Evolutionary conservation across 2,329 filamentous ascomycete species (phyloP).

Genomic region (Emmonsiellopsis sp.): DNA sequence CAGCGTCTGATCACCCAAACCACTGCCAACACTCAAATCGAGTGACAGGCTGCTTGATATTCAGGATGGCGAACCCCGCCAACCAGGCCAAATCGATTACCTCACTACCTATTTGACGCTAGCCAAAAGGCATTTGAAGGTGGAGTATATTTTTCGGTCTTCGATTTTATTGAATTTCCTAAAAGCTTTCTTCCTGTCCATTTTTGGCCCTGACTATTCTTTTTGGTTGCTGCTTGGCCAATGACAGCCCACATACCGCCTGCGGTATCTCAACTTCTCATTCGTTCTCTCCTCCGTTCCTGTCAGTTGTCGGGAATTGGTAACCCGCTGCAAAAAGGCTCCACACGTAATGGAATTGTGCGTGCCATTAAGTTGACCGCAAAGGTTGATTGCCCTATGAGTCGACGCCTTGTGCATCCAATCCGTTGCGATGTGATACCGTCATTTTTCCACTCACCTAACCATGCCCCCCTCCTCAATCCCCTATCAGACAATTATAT

Average conservation of each 20-base stretch:
- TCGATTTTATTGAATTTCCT: background rate
- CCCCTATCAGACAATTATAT: background rate
- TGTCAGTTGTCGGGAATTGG: conserved; percentile 2
- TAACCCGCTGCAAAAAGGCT: conserved; percentile 2
- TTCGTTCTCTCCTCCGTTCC: background rate
- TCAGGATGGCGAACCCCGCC: background rate
- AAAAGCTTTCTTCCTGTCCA: background rate
- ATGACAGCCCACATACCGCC: conserved; percentile 1
- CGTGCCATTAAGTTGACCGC: background rate
- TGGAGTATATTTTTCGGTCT: background rate
- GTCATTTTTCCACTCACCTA: background rate
- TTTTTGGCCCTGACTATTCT: background rate
- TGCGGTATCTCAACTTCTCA: background rate
- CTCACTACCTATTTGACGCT: background rate
- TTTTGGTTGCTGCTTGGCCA: background rate
- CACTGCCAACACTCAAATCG: background rate
- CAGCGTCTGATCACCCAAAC: conserved; percentile 1
- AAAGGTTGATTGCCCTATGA: background rate
- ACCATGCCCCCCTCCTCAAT: background rate
- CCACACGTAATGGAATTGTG: conserved; percentile 3
- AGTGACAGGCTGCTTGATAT: background rate
- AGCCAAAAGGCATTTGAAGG: background rate
- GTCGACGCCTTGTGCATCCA: conserved; percentile 1
- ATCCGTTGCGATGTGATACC: background rate
- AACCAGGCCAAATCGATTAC: background rate